Evolutionary conservation across 768 basidiomycete species (phyloP).

Genomic region (Tylopilus felleus): DNA sequence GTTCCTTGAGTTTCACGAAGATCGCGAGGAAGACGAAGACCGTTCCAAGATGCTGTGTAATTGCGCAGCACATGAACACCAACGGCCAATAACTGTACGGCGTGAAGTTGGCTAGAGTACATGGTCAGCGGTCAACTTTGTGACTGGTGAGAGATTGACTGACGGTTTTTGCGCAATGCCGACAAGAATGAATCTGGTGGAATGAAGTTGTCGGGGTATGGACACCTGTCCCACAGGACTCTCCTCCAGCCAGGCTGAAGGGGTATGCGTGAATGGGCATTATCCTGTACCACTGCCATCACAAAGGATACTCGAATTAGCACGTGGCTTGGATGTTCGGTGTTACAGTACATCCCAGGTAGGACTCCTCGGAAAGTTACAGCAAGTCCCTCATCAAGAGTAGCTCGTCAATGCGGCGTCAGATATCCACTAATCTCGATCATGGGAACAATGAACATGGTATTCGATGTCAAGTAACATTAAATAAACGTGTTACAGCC

Average conservation of each 20-base stretch:
- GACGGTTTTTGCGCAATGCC: constrained; percentile 76
- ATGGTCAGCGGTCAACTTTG: constrained; percentile 11
- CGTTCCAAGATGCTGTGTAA: constrained; percentile 81
- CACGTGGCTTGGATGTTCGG: constrained; percentile 11
- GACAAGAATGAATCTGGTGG: constrained; percentile 70
- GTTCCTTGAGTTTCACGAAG: constrained; percentile 69
- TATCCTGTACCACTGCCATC: not conserved
- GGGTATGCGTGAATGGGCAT: not conserved
- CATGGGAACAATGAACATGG: constrained; percentile 24
- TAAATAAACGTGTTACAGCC: constrained; percentile 34
- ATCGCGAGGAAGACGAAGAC: constrained; percentile 79
- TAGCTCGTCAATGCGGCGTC: too few relatives aligned
- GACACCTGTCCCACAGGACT: constrained; percentile 74
- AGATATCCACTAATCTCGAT: constrained; percentile 26
- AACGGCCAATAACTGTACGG: constrained; percentile 76
- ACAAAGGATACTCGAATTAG: too few relatives aligned
- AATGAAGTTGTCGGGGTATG: constrained; percentile 84
- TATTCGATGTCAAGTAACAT: constrained; percentile 23
- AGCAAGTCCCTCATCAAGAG: too few relatives aligned
- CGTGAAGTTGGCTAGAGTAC: constrained; percentile 64
- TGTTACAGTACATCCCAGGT: not conserved
- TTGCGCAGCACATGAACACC: constrained; percentile 64
- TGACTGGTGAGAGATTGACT: constrained; percentile 28
- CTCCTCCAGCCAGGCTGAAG: constrained; percentile 50
- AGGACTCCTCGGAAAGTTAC: constrained; percentile 17